phyloP scores from a whole-genome alignment of 192 early-diverging fungal genomes.

The Borealophlyctis nickersoniae region DNA sequence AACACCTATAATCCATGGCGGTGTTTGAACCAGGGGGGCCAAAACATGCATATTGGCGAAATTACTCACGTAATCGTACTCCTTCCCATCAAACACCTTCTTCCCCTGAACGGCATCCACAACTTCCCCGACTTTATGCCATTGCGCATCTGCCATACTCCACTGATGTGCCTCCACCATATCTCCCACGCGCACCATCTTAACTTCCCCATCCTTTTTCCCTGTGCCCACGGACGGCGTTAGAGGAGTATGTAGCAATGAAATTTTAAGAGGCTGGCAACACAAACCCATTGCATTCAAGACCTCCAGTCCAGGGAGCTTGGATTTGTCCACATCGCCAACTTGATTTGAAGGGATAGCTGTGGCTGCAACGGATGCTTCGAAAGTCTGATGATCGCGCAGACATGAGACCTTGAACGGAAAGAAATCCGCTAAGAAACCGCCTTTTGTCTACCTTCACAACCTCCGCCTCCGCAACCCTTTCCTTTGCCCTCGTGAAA shows the following conservation, averaged over 20 bases:
- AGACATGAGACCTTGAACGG: background rate
- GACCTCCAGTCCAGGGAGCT: slow-evolving; percentile 75
- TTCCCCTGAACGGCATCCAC: slow-evolving; percentile 86
- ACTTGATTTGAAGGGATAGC: slow-evolving; percentile 63
- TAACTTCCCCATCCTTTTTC: slow-evolving; percentile 76
- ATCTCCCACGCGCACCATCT: slow-evolving; percentile 79
- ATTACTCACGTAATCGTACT: slow-evolving; percentile 83
- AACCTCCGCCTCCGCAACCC: slow-evolving; percentile 52
- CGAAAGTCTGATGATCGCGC: slow-evolving; percentile 23
- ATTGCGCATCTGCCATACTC: slow-evolving; percentile 53
- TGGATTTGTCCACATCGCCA: slow-evolving; percentile 76
- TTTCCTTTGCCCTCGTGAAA: slow-evolving; percentile 66
- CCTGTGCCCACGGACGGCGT: slow-evolving; percentile 32
- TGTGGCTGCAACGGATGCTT: slow-evolving; percentile 25
- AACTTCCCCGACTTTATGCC: slow-evolving; percentile 91
- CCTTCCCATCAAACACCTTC: slow-evolving; percentile 76
- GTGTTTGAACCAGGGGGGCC: too few species aligned
- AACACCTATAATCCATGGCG: slow-evolving; percentile 68
- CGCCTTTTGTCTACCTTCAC: slow-evolving; percentile 27
- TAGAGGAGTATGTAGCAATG: background rate
- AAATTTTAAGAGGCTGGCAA: too few species aligned
- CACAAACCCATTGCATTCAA: slow-evolving; percentile 56
- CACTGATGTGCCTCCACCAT: slow-evolving; percentile 89
- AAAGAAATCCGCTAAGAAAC: background rate
- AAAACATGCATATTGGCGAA: too few species aligned